Evolutionary conservation across 176 grass and related monocot genomes (phyloP).

Genomic region (Thinopyrum elongatum): DNA sequence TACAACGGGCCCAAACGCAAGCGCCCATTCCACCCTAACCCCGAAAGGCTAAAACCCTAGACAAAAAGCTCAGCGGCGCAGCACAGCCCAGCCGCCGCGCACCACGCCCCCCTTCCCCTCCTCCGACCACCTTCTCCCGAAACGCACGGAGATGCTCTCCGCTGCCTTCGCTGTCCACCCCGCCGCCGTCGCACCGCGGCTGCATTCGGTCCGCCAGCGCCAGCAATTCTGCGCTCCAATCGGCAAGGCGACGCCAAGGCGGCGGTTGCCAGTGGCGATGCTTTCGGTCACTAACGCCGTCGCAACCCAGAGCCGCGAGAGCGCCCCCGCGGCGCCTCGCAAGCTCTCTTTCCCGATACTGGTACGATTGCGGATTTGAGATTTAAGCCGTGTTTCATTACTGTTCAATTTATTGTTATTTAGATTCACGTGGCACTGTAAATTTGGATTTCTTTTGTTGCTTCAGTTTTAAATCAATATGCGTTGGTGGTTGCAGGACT

Average conservation of each 20-base stretch:
- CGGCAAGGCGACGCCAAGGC: neutral
- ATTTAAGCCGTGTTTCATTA: neutral
- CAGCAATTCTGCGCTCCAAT: neutral
- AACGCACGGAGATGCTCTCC: conserved; percentile 19
- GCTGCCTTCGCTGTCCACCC: conserved; percentile 15
- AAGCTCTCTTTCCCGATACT: conserved; percentile 46
- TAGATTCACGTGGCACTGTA: neutral
- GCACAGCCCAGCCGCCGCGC: neutral
- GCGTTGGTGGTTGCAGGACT: neutral
- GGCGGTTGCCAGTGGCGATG: neutral
- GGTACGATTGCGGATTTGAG: conserved; percentile 9
- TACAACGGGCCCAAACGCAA: neutral
- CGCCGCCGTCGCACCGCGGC: neutral
- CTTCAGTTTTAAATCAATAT: neutral
- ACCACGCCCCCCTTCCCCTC: neutral
- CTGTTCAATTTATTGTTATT: neutral
- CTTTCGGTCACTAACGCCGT: conserved; percentile 24
- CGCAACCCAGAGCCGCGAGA: neutral
- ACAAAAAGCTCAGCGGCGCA: neutral
- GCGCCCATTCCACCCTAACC: neutral
- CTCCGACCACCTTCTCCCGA: neutral
- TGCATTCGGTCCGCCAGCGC: neutral
- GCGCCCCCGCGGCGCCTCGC: neutral
- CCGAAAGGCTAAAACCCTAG: conserved; percentile 5
- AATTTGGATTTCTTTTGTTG: neutral